phyloP scores from a whole-genome alignment of 352 stramenopile genomes.

The Phytophthora constricta region DNA sequence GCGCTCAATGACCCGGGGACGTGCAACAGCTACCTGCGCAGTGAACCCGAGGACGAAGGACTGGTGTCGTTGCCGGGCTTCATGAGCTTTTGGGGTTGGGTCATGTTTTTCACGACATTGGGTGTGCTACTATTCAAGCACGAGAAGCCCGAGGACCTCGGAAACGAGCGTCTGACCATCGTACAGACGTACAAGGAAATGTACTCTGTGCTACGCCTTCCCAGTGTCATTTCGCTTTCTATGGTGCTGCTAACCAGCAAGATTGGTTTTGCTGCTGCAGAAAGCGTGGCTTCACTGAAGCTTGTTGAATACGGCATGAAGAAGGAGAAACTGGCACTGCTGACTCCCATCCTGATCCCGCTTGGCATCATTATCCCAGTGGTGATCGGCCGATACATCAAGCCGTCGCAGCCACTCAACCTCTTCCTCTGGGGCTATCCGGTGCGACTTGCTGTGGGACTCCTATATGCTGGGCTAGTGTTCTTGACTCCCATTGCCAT shows the following conservation, averaged over 20 bases:
- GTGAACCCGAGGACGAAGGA: conserved; percentile 60
- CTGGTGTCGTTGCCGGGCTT: conserved; percentile 90
- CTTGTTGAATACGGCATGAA: conserved; percentile 91
- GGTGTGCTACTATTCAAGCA: conserved; percentile 93
- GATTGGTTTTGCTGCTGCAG: conserved; percentile 91
- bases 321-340: conserved; percentile 92
- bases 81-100: conserved; percentile 93
- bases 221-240: conserved; percentile 85
- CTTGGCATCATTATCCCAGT: conserved; percentile 90
- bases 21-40: conserved; percentile 91
- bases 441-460: conserved; percentile 80
- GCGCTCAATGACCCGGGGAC: conserved; percentile 95
- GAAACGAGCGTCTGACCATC: conserved; percentile 82
- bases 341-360: conserved; percentile 89
- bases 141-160: conserved; percentile 68
- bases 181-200: conserved; percentile 92
- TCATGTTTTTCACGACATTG: conserved; percentile 94
- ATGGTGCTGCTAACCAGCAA: conserved; percentile 93
- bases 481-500: conserved; percentile 84
- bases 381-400: conserved; percentile 78
- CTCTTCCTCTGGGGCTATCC: conserved; percentile 87
- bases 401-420: conserved; percentile 71
- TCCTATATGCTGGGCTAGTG: conserved; percentile 86
- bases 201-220: conserved; percentile 84
- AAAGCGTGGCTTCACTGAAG: conserved; percentile 93